A percentile compares a stretch with the other conserved stretches of the same genome.
Conservation (phyloP, 1,139 yeast species). For the Candida sp. region DNA sequence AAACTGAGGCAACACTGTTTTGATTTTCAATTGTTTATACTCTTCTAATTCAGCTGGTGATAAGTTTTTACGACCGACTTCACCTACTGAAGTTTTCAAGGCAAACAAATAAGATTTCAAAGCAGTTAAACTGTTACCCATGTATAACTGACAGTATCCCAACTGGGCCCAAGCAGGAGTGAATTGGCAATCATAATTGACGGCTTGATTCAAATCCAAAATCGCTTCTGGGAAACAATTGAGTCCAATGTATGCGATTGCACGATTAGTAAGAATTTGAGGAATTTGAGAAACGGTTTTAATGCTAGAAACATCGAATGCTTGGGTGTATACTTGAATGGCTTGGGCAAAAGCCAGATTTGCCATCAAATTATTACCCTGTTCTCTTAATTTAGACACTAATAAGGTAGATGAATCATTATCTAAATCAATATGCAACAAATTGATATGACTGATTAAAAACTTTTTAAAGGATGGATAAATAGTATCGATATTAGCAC, state of each 20-base stretch:
- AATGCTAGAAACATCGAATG: constrained; percentile 20
- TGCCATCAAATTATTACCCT: constrained; percentile 41
- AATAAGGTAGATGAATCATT: constrained; percentile 3
- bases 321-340: constrained; percentile 37
- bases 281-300: constrained; percentile 19
- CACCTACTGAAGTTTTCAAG: constrained; percentile 28
- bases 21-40: constrained; percentile 20
- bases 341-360: constrained; percentile 40
- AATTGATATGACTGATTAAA: constrained; percentile 7
- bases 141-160: constrained; percentile 43
- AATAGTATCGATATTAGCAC: constrained; percentile 6
- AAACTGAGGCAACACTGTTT: constrained; percentile 36
- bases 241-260: constrained; percentile 42
- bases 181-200: constrained; percentile 28
- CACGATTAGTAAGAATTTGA: constrained; percentile 38
- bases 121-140: constrained; percentile 35
- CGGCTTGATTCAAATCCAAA: constrained; percentile 32
- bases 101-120: constrained; percentile 33
- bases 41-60: constrained; percentile 15
- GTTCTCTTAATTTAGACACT: constrained; percentile 29
- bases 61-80: constrained; percentile 24
- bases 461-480: constrained; percentile 7
- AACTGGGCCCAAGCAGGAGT: constrained; percentile 47
- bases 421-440: constrained; percentile 4
- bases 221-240: constrained; percentile 43